These are phyloP conservation scores for Emergomyces orientalis DNA, from an alignment of 2,329 filamentous ascomycete genomes.

Conservation along the genomic window DNA sequence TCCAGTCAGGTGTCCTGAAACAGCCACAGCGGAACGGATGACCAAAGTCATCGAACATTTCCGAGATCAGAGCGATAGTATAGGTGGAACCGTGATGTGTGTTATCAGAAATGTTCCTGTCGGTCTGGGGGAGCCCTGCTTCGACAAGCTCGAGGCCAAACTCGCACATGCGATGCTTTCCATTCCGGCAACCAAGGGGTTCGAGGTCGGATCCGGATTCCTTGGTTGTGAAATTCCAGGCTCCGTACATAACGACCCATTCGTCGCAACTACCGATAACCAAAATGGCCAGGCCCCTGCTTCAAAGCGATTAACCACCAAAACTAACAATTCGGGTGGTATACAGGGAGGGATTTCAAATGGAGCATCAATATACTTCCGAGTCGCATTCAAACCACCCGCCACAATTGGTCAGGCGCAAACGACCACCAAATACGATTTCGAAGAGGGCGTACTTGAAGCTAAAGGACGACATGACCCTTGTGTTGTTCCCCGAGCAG, in stretches of 20 bases:
- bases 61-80: slow-evolving; percentile 72
- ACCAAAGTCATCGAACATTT: slow-evolving; percentile 67
- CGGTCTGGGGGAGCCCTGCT: slow-evolving; percentile 85
- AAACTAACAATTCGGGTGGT: slow-evolving; percentile 90
- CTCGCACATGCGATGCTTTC: slow-evolving; percentile 90
- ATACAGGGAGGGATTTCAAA: slow-evolving; percentile 95
- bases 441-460: slow-evolving; percentile 65
- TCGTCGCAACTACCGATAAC: slow-evolving; percentile 47
- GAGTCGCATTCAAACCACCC: slow-evolving; percentile 86
- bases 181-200: slow-evolving; percentile 91
- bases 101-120: slow-evolving; percentile 78
- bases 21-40: slow-evolving; percentile 59
- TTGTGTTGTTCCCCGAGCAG: slow-evolving; percentile 78
- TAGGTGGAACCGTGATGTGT: slow-evolving; percentile 89
- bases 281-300: slow-evolving; percentile 11
- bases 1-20: slow-evolving; percentile 79
- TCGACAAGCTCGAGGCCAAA: slow-evolving; percentile 89
- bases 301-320: slow-evolving; percentile 56
- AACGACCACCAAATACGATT: slow-evolving; percentile 70
- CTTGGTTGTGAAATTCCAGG: slow-evolving; percentile 76
- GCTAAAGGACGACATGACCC: slow-evolving; percentile 94
- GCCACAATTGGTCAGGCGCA: slow-evolving; percentile 89
- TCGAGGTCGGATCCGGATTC: slow-evolving; percentile 92
- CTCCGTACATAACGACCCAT: slow-evolving; percentile 85
- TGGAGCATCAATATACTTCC: slow-evolving; percentile 88